Evolutionary conservation across 164 flowering plant genomes (phyloP).

Genomic region (Vitis cinerea): DNA sequence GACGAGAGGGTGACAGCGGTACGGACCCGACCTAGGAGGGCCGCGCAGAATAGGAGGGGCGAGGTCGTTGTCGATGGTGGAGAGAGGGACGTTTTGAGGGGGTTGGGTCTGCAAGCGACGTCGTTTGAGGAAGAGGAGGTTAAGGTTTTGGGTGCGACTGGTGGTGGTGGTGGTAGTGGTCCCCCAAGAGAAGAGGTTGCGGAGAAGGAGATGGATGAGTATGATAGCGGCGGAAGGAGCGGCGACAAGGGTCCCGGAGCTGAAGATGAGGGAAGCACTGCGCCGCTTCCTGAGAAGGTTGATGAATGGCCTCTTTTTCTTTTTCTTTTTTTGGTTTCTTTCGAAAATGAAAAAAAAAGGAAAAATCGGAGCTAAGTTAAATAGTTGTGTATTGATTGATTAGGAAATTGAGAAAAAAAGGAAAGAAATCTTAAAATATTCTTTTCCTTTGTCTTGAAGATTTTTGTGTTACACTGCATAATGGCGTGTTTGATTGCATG

Average conservation of each 20-base stretch:
- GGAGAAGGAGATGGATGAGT: constrained; percentile 58
- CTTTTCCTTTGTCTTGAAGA: too few species aligned
- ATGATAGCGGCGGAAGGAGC: constrained; percentile 57
- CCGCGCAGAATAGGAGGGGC: constrained; percentile 17
- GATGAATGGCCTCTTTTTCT: neutral
- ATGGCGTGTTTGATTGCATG: too few species aligned
- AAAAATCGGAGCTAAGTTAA: neutral
- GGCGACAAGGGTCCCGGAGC: constrained; percentile 51
- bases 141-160: constrained; percentile 13
- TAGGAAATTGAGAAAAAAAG: too few species aligned
- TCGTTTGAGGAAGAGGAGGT: constrained; percentile 11
- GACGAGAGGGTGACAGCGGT: constrained; percentile 2
- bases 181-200: constrained; percentile 25
- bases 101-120: constrained; percentile 4
- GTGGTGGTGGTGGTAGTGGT: constrained; percentile 10
- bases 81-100: constrained; percentile 21
- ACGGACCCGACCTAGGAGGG: constrained; percentile 18
- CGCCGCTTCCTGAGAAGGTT: constrained; percentile 87
- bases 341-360: neutral
- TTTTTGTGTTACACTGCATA: too few species aligned
- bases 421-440: too few species aligned
- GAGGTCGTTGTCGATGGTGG: constrained; percentile 16
- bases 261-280: constrained; percentile 75
- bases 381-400: neutral
- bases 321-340: neutral